Evolutionary conservation across 31 red algal genomes (phyloP).

Genomic region (Bonnemaisonia californica): DNA sequence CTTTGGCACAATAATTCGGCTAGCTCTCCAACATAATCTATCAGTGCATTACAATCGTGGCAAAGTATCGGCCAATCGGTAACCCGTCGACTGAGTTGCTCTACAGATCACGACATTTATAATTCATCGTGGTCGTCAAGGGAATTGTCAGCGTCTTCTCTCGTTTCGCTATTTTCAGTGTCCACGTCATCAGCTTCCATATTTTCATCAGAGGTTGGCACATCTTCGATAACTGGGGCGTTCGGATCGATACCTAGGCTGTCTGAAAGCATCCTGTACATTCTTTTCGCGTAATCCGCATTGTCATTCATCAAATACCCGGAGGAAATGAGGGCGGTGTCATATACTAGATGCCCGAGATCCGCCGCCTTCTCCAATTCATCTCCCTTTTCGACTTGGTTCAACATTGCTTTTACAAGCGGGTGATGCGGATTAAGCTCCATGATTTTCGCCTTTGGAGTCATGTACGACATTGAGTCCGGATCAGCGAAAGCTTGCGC

Average conservation of each 20-base stretch:
- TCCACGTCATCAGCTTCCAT: background rate
- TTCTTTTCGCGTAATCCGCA: constrained; percentile 75
- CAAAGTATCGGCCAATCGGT: no score
- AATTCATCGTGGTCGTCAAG: background rate
- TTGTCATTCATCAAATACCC: constrained; percentile 91
- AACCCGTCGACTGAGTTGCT: no score
- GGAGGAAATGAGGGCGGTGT: constrained; percentile 82
- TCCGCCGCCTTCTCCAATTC: constrained; percentile 64
- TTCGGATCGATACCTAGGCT: constrained; percentile 68
- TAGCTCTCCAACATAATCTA: no score
- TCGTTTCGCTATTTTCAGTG: background rate
- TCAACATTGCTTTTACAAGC: constrained; percentile 75
- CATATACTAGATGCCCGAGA: constrained; percentile 84
- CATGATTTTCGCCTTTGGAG: constrained; percentile 88
- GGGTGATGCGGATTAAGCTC: constrained; percentile 92
- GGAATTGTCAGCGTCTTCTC: background rate
- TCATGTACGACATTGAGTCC: constrained; percentile 86
- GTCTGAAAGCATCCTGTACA: constrained; percentile 83
- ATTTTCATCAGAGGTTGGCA: background rate
- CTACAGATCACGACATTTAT: background rate
- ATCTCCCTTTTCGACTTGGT: constrained; percentile 31
- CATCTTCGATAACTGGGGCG: constrained; percentile 53
- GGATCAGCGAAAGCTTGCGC: constrained; percentile 96
- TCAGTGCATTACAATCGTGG: no score
- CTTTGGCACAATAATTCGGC: no score